These are phyloP conservation scores for Lipomyces lipofer DNA, from an alignment of 805 yeast species.

Conservation along the genomic window DNA sequence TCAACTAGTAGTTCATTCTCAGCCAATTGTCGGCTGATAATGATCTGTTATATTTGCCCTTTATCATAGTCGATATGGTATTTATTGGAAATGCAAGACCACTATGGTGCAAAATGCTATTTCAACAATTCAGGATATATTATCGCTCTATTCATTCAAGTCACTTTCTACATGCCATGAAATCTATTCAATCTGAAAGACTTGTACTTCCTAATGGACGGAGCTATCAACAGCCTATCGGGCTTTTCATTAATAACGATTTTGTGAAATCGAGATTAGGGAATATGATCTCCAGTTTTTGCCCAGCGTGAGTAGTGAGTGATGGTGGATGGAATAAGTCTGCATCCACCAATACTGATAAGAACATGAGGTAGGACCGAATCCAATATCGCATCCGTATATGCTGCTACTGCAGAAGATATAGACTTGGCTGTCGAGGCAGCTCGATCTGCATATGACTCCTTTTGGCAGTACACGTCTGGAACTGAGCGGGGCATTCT, in stretches of 20 bases:
- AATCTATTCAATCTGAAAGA: too few species aligned
- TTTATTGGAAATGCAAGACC: too few species aligned
- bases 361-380: conserved; percentile 12
- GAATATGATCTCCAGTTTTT: conserved; percentile 49
- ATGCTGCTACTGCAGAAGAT: conserved; percentile 11
- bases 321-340: background rate
- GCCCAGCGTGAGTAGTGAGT: conserved; percentile 19
- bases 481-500: conserved; percentile 19
- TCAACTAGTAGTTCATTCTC: too few species aligned
- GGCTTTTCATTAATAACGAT: conserved; percentile 85
- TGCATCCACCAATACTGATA: too few species aligned
- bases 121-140: too few species aligned
- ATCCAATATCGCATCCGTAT: conserved; percentile 1
- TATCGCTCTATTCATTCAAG: too few species aligned
- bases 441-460: conserved; percentile 13
- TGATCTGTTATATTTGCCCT: too few species aligned
- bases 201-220: conserved; percentile 70
- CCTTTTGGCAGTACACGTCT: conserved; percentile 8
- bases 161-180: too few species aligned
- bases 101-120: too few species aligned
- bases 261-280: conserved; percentile 60
- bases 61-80: too few species aligned
- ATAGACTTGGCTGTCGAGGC: conserved; percentile 17
- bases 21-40: too few species aligned
- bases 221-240: conserved; percentile 76